phyloP scores from a whole-genome alignment of 2,329 filamentous ascomycete species.

The Colletotrichum sp. region DNA sequence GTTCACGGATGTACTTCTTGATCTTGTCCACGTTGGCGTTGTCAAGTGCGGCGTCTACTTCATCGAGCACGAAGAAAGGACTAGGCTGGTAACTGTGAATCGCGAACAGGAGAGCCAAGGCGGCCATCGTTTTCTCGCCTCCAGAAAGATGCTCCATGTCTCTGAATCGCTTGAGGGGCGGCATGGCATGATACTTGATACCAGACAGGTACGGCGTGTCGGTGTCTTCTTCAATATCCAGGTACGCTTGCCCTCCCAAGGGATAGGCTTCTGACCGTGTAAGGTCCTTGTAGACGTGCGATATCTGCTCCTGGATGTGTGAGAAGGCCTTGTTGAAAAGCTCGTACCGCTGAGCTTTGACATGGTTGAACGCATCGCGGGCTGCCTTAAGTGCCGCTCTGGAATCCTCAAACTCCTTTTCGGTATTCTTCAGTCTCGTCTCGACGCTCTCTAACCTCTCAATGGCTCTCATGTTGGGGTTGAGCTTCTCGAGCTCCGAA shows the following conservation, averaged over 20 bases:
- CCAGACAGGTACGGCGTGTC: conserved; percentile 95
- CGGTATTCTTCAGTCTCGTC: conserved; percentile 79
- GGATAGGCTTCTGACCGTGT: conserved; percentile 91
- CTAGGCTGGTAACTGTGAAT: conserved; percentile 95
- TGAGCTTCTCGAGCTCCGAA: conserved; percentile 87
- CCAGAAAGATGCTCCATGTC: conserved; percentile 99
- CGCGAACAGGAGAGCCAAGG: conserved; percentile 92
- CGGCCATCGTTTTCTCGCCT: conserved; percentile 98
- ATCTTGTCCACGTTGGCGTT: conserved; percentile 97
- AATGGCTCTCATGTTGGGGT: conserved; percentile 95
- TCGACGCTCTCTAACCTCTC: conserved; percentile 89
- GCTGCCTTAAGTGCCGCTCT: conserved; percentile 75
- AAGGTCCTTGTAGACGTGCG: conserved; percentile 91
- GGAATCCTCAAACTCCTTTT: conserved; percentile 88
- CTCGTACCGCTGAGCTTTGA: conserved; percentile 84
- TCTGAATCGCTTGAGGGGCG: conserved; percentile 94
- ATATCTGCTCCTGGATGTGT: conserved; percentile 95
- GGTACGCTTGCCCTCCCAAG: conserved; percentile 85
- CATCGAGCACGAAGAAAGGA: conserved; percentile 97
- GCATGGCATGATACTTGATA: conserved; percentile 99
- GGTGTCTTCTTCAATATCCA: conserved; percentile 93
- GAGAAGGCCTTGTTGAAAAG: conserved; percentile 95
- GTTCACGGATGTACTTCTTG: conserved; percentile 93
- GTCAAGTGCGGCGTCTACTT: conserved; percentile 97
- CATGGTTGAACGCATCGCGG: conserved; percentile 81